Evolutionary conservation across 129 eudicot genomes (phyloP).

Genomic region (Sambucus nigra): DNA sequence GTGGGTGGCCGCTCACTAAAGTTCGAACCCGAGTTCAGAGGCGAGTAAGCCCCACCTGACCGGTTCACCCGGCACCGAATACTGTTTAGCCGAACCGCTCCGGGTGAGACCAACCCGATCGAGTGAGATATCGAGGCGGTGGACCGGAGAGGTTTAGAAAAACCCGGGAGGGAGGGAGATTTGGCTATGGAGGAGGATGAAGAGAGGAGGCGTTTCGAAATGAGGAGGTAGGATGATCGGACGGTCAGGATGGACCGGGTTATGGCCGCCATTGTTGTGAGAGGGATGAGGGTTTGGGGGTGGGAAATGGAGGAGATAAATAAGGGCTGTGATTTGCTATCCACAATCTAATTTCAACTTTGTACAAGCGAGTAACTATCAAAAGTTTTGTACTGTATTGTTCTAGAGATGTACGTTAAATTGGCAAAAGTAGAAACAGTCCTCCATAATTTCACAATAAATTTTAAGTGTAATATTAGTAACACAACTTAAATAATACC

Average conservation of each 20-base stretch:
- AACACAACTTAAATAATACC: no score
- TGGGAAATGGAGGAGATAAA: background rate
- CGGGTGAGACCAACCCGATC: conserved; percentile 20
- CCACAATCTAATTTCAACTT: background rate
- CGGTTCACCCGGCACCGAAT: conserved; percentile 69
- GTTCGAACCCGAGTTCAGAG: conserved; percentile 75
- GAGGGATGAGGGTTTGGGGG: conserved; percentile 6
- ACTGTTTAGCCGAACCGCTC: conserved; percentile 29
- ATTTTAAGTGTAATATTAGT: no score
- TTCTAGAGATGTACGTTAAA: no score
- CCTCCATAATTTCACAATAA: no score
- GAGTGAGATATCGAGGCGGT: conserved; percentile 37
- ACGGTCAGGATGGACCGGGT: conserved; percentile 27
- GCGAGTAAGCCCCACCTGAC: conserved; percentile 81
- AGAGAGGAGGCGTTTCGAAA: conserved; percentile 36
- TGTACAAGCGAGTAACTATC: background rate
- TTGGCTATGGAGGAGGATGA: conserved; percentile 34
- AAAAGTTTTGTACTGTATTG: no score
- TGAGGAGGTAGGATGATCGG: conserved; percentile 23
- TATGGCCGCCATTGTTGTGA: conserved; percentile 37
- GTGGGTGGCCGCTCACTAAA: conserved; percentile 91
- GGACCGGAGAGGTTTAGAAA: conserved; percentile 31
- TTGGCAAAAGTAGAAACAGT: no score
- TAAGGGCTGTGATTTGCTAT: background rate
- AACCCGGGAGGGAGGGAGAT: conserved; percentile 39